Evolutionary conservation across 1,139 yeast genomes (phyloP).

Genomic region (Diutina rugosa): DNA sequence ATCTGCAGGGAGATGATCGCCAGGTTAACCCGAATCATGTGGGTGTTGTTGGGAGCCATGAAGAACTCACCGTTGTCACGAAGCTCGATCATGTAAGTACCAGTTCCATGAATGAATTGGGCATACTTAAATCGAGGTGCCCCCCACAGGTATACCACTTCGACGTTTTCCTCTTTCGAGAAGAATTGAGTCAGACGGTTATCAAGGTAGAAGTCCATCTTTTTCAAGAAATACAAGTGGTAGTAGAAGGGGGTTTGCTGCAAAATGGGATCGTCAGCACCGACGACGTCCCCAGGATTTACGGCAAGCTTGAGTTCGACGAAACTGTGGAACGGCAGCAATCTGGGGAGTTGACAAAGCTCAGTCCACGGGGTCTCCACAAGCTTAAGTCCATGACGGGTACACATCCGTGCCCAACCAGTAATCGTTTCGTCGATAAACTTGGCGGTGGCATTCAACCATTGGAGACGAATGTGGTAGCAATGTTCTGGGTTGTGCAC

Average conservation of each 20-base stretch:
- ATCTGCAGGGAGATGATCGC: conserved; percentile 12
- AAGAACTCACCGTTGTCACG: conserved; percentile 71
- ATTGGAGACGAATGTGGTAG: conserved; percentile 80
- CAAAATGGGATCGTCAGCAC: conserved; percentile 33
- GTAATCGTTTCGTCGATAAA: conserved; percentile 80
- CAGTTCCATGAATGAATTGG: conserved; percentile 83
- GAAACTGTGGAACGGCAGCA: conserved; percentile 83
- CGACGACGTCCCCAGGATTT: conserved; percentile 61
- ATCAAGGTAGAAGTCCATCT: conserved; percentile 68
- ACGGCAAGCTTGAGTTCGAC: conserved; percentile 52
- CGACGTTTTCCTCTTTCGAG: conserved; percentile 32
- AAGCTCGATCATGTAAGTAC: conserved; percentile 81
- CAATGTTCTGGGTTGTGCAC: conserved; percentile 95
- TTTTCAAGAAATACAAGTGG: conserved; percentile 49
- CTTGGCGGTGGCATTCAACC: conserved; percentile 86
- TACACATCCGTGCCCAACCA: conserved; percentile 73
- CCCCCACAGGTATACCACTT: conserved; percentile 83
- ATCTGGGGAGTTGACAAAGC: conserved; percentile 57
- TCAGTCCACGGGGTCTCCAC: conserved; percentile 95
- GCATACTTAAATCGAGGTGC: conserved; percentile 69
- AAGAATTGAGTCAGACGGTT: conserved; percentile 62
- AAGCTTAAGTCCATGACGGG: conserved; percentile 69
- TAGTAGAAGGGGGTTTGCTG: conserved; percentile 43
- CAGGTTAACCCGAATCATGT: conserved; percentile 49
- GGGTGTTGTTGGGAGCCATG: conserved; percentile 70